A percentile compares a stretch with the other conserved stretches of the same genome.
Conservation (phyloP, 805 yeast genomes). For the Wickerhamomyces subpelliculosus region DNA sequence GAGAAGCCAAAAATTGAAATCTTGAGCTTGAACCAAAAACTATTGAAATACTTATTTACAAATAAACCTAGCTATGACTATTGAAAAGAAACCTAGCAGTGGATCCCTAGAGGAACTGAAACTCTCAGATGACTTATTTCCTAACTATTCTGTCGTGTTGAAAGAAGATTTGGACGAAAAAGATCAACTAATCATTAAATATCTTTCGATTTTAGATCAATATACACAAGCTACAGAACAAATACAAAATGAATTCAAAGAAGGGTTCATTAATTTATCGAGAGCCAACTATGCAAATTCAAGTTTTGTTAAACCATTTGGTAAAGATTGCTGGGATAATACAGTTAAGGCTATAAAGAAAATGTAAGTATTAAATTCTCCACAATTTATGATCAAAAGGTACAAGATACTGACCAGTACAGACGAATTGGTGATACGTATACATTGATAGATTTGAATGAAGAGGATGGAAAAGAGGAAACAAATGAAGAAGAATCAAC, state of each 20-base stretch:
- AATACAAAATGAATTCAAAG: conserved; percentile 6
- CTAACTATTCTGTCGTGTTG: too few species aligned
- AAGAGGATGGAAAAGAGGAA: neutral
- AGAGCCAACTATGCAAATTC: conserved; percentile 36
- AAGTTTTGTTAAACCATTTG: conserved; percentile 25
- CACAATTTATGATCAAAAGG: neutral
- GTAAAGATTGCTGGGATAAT: conserved; percentile 35
- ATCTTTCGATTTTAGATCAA: conserved; percentile 8
- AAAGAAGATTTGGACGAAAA: too few species aligned
- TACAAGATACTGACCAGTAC: too few species aligned
- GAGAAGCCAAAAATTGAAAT: neutral
- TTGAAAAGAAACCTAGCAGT: neutral
- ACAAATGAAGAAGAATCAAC: conserved; percentile 1
- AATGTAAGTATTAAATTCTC: neutral
- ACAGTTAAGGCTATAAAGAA: conserved; percentile 20
- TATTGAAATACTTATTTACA: too few species aligned
- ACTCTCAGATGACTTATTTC: conserved; percentile 4
- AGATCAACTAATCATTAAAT: conserved; percentile 1
- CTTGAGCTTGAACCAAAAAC: neutral
- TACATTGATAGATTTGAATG: neutral
- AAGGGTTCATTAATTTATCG: conserved; percentile 36
- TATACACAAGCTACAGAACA: conserved; percentile 4
- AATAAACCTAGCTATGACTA: neutral
- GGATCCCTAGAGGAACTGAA: neutral
- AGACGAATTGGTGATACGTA: neutral